These are phyloP conservation scores for Meripilus lineatus DNA, from an alignment of 1,284 basidiomycete species.

Conservation along the genomic window DNA sequence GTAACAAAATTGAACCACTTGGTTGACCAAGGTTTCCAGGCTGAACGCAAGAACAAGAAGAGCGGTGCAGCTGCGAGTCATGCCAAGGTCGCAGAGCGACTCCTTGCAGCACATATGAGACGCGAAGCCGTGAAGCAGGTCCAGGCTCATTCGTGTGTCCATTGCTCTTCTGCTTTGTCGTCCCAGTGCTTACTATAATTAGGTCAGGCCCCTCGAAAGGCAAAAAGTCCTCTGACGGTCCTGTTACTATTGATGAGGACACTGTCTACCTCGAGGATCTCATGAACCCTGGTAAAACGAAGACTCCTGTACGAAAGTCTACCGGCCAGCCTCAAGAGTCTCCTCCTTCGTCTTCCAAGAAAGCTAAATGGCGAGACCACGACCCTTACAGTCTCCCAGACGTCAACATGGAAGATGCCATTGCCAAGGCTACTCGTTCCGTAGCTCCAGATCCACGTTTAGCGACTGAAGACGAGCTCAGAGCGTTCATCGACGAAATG, in stretches of 20 bases:
- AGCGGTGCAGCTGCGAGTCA: slow-evolving; percentile 82
- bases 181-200: background rate
- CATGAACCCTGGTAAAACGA: slow-evolving; percentile 48
- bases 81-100: slow-evolving; percentile 81
- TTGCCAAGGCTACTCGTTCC: slow-evolving; percentile 54
- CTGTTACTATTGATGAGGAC: slow-evolving; percentile 54
- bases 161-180: background rate
- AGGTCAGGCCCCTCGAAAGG: slow-evolving; percentile 24
- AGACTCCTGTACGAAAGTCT: slow-evolving; percentile 26
- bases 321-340: slow-evolving; percentile 26
- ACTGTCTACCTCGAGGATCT: slow-evolving; percentile 87
- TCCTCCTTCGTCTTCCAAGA: slow-evolving; percentile 46
- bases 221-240: slow-evolving; percentile 39
- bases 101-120: slow-evolving; percentile 92
- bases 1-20: too few relatives aligned
- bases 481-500: slow-evolving; percentile 89
- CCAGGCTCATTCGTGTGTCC: slow-evolving; percentile 30
- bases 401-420: slow-evolving; percentile 54
- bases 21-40: slow-evolving; percentile 50
- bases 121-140: slow-evolving; percentile 83
- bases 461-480: slow-evolving; percentile 91
- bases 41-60: slow-evolving; percentile 84
- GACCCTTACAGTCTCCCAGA: slow-evolving; percentile 85
- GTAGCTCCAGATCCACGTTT: slow-evolving; percentile 79
- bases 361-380: slow-evolving; percentile 62